Evolutionary conservation across 768 basidiomycete species (phyloP), one percentile per base, ranked within the genome.

Genomic region (Postia placenta): DNA sequence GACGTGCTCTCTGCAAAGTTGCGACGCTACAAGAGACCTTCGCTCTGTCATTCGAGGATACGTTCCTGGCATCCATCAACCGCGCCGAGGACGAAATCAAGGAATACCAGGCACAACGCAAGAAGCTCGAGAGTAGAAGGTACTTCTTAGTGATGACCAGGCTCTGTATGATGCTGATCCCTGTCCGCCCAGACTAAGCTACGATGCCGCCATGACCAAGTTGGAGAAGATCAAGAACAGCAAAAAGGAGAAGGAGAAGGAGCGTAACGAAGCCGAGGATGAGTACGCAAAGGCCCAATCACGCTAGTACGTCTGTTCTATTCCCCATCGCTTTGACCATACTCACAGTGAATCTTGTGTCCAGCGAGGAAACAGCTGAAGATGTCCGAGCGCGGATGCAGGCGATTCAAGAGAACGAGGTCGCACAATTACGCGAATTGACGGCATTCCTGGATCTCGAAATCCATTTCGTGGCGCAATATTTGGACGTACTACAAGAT

Each of bases 51-150:
- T 76, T 95, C 48, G 77, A 75, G 27, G 88, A 88, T 58, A 83
- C 82, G 4, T 92, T 87, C 59, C 62, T 93, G 22, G 58, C 74
- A 0, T 81, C 87, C 1, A 70, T 92, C 46, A 74, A 82, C 53
- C 73, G 67, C 37, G 83, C 84, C 44, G 72, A 72, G 14, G 85
- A 81, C 7, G 83, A 87, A 24, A 83, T 95, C 61, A 89, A 84
- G 60, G 92, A 92, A 48, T 94, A 88, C 54, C 85, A 92, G 49
- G 61, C 71, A 4, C 74, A 85, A 52, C 78, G 82, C 53, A 95
- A 92, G 77, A 94, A 92, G 62, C 67, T 94, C 14, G 92, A 95
- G 49, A 91, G 85, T 45, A 72, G 90, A 60, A 75, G 89, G 91
- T 87, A 51, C 44, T 73, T 62, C 11, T 42, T 26, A 14, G 15